phyloP scores from a whole-genome alignment of 2,329 filamentous ascomycete species.

The Biscogniauxia sp. region DNA sequence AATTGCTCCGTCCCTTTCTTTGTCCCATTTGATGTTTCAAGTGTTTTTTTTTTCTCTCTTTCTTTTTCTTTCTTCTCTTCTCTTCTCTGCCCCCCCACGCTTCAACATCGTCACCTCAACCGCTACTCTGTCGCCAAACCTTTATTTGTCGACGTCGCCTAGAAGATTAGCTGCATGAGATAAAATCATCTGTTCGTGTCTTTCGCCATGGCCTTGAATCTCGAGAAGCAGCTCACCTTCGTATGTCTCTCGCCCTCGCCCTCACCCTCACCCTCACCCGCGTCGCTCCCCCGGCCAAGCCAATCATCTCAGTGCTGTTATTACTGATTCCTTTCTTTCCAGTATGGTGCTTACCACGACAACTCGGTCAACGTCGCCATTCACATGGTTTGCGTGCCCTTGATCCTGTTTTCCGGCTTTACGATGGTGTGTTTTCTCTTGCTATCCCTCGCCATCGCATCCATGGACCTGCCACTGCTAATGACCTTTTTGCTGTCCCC shows the following conservation, averaged over 20 bases:
- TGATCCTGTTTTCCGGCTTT: constrained; percentile 70
- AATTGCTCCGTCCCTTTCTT: neutral
- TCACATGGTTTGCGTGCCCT: constrained; percentile 75
- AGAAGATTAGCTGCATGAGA: neutral
- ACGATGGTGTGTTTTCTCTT: constrained; percentile 58
- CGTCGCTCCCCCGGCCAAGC: neutral
- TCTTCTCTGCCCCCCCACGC: neutral
- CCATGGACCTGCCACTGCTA: constrained; percentile 15
- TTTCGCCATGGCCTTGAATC: constrained; percentile 62
- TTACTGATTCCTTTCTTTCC: constrained; percentile 5
- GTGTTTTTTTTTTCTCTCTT: too few species aligned
- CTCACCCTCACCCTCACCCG: too few species aligned
- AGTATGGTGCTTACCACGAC: constrained; percentile 86
- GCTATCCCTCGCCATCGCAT: constrained; percentile 1
- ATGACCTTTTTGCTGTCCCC: constrained; percentile 10
- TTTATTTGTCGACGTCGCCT: neutral
- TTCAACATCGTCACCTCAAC: neutral
- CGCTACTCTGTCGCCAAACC: neutral
- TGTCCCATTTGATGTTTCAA: neutral
- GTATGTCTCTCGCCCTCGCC: constrained; percentile 49
- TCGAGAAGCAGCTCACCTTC: constrained; percentile 80
- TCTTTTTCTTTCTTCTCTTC: too few species aligned
- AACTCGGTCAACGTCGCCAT: constrained; percentile 75
- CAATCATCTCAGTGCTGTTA: constrained; percentile 2
- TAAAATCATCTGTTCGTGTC: neutral